Conservation (phyloP, 1,139 yeast species). For the Blastobotrys indianensis region DNA sequence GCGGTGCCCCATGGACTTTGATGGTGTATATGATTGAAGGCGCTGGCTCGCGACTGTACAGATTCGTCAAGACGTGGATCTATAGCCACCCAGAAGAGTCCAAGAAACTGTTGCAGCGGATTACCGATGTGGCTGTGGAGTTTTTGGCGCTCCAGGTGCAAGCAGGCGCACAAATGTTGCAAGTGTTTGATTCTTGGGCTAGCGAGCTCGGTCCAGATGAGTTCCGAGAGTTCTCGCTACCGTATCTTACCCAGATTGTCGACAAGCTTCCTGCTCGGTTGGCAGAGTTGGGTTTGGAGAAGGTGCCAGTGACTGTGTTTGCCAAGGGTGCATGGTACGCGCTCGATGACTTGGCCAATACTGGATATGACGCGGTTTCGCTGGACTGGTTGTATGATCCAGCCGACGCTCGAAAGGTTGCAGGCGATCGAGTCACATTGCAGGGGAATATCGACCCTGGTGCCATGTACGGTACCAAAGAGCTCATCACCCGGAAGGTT, state of each 20-base stretch:
- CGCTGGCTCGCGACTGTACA: constrained; percentile 87
- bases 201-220: constrained; percentile 92
- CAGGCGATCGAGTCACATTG: constrained; percentile 71
- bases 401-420: constrained; percentile 73
- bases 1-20: constrained; percentile 98
- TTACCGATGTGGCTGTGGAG: constrained; percentile 85
- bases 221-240: constrained; percentile 81
- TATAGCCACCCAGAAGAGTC: constrained; percentile 70
- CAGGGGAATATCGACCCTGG: constrained; percentile 98
- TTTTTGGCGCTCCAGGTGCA: constrained; percentile 90
- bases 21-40: constrained; percentile 98
- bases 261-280: constrained; percentile 63
- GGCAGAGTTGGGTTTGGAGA: constrained; percentile 65
- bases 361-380: constrained; percentile 85
- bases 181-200: constrained; percentile 97
- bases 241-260: constrained; percentile 76
- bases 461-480: constrained; percentile 82
- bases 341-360: constrained; percentile 70
- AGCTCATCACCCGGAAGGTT: constrained; percentile 70
- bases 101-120: constrained; percentile 65
- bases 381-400: constrained; percentile 92
- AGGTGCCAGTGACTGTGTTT: constrained; percentile 80
- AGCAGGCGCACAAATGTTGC: constrained; percentile 98
- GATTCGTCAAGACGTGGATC: constrained; percentile 90
- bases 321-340: constrained; percentile 99